Conservation (phyloP, 2,329 filamentous ascomycete genomes). For the Sclerotinia minor region DNA sequence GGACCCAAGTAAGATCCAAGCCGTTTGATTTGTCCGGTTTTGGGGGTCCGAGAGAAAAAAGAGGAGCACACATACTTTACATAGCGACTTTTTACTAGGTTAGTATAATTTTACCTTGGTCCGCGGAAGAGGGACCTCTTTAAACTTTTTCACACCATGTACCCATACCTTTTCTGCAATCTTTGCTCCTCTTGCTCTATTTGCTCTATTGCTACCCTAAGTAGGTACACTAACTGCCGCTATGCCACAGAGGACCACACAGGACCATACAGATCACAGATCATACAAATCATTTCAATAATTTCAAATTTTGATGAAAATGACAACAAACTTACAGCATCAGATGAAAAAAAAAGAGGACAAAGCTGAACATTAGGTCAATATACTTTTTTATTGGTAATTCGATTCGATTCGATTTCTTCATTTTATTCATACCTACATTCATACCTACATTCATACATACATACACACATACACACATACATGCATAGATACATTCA, state of each 20-base stretch:
- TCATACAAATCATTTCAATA: background rate
- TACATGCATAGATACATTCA: background rate
- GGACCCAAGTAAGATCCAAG: background rate
- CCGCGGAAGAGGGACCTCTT: background rate
- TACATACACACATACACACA: too few species aligned
- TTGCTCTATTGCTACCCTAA: background rate
- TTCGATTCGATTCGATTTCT: background rate
- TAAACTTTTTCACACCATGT: background rate
- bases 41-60: background rate
- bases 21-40: conserved; percentile 11
- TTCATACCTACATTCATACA: too few species aligned
- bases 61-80: background rate
- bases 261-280: background rate
- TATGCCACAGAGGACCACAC: background rate
- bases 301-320: conserved; percentile 5
- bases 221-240: background rate
- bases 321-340: conserved; percentile 3
- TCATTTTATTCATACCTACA: background rate
- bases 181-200: background rate
- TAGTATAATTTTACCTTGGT: background rate
- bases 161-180: too few species aligned
- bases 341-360: background rate
- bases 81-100: background rate
- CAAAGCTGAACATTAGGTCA: background rate
- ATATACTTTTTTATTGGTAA: too few species aligned